Evolutionary conservation across 768 basidiomycete genomes (phyloP).

Genomic region (Pleurotus salmoneostramineus): DNA sequence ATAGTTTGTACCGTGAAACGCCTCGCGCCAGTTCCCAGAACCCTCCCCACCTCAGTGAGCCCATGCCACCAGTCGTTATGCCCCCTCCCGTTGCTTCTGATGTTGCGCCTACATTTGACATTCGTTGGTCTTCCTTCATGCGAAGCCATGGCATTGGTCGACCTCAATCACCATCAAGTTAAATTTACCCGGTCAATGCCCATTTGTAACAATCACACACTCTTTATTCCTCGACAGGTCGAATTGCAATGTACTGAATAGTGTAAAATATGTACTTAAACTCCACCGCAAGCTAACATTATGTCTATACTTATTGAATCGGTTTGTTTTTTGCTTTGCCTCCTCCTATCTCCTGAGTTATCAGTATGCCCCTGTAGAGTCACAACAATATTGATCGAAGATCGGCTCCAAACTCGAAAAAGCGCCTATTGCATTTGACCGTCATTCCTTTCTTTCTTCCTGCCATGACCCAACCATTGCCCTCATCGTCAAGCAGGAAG

Average conservation of each 20-base stretch:
- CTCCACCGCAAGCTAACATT: neutral
- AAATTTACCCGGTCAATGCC: neutral
- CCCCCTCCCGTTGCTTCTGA: neutral
- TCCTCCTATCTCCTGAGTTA: too few relatives aligned
- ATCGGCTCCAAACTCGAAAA: too few relatives aligned
- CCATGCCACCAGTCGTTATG: neutral
- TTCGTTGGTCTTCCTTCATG: constrained; percentile 6
- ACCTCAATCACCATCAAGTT: neutral
- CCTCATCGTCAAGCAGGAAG: constrained; percentile 1
- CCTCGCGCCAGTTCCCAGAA: neutral
- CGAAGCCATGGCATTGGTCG: neutral
- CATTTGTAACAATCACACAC: too few relatives aligned
- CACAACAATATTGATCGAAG: too few relatives aligned
- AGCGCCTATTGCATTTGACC: too few relatives aligned
- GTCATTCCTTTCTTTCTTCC: neutral
- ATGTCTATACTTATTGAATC: neutral
- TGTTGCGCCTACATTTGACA: neutral
- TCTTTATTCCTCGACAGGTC: too few relatives aligned
- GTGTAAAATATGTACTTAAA: neutral
- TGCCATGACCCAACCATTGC: constrained; percentile 3
- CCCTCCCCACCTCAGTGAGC: neutral
- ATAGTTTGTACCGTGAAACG: constrained; percentile 1
- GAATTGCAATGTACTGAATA: neutral
- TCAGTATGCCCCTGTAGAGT: too few relatives aligned
- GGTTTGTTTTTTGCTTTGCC: too few relatives aligned